phyloP scores from a whole-genome alignment of 2,329 filamentous ascomycete species.

The Fusarium circinatum region DNA sequence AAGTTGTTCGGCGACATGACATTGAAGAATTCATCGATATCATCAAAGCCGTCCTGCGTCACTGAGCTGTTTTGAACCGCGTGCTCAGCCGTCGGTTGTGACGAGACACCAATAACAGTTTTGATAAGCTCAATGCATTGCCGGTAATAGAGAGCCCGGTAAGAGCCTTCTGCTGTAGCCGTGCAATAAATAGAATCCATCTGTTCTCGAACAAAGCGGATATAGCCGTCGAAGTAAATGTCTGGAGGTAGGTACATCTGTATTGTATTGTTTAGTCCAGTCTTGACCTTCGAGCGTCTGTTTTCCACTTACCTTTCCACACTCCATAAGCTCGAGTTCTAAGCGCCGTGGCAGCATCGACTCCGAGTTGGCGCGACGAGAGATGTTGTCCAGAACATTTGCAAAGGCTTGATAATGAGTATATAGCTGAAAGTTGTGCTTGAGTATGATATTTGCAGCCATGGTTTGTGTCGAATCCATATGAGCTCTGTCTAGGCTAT shows the following conservation, averaged over 20 bases:
- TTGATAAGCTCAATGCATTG: conserved; percentile 55
- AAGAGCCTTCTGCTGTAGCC: conserved; percentile 26
- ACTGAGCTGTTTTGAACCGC: conserved; percentile 16
- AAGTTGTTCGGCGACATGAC: conserved; percentile 16
- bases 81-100: conserved; percentile 2
- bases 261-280: conserved; percentile 23
- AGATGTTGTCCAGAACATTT: conserved; percentile 49
- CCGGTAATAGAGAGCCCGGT: conserved; percentile 55
- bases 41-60: conserved; percentile 15
- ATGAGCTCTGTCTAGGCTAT: conserved; percentile 37
- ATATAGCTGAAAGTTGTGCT: conserved; percentile 50
- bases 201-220: conserved; percentile 52
- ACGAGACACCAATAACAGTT: conserved; percentile 46
- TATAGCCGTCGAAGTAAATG: conserved; percentile 55
- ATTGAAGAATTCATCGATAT: conserved; percentile 36
- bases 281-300: neutral
- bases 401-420: conserved; percentile 46
- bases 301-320: conserved; percentile 56
- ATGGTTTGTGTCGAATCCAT: conserved; percentile 49
- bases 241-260: conserved; percentile 52
- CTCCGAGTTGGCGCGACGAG: conserved; percentile 50
- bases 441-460: conserved; percentile 51
- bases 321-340: conserved; percentile 62
- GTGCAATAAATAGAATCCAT: conserved; percentile 57
- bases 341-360: conserved; percentile 55